A percentile compares a stretch with the other conserved stretches of the same genome.
These are phyloP conservation scores for Bruguiera hainesii DNA, from an alignment of 441 rosid species.

Conservation along the genomic window DNA sequence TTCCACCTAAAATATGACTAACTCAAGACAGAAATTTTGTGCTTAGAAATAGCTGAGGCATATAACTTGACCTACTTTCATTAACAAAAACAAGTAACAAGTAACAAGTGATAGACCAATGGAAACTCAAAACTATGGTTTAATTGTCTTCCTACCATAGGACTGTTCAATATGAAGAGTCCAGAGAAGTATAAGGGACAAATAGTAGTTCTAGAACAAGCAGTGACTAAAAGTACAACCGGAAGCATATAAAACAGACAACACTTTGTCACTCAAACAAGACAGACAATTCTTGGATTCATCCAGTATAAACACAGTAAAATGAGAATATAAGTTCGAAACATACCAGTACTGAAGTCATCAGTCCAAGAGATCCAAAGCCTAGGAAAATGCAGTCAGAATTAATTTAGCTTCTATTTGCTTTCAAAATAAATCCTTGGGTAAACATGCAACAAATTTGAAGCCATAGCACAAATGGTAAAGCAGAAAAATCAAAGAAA, in stretches of 20 bases:
- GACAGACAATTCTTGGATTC: no score
- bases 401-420: not conserved
- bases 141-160: no score
- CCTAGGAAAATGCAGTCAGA: constrained; percentile 40
- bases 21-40: no score
- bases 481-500: not conserved
- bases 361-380: constrained; percentile 89
- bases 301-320: no score
- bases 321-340: not conserved
- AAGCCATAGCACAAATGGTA: not conserved
- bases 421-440: not conserved
- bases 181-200: not conserved
- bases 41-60: no score
- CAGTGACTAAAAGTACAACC: not conserved
- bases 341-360: constrained; percentile 86
- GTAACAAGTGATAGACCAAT: no score
- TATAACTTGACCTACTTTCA: no score
- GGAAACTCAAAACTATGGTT: no score
- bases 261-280: not conserved
- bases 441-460: not conserved
- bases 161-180: not conserved
- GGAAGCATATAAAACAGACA: not conserved
- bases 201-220: not conserved
- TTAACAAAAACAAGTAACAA: no score
- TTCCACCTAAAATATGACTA: no score